Percentiles rank a stretch among this genome's conserved stretches.
phyloP scores from a whole-genome alignment of 371 early-diverging fungal species.

The Globomyces sp. region DNA sequence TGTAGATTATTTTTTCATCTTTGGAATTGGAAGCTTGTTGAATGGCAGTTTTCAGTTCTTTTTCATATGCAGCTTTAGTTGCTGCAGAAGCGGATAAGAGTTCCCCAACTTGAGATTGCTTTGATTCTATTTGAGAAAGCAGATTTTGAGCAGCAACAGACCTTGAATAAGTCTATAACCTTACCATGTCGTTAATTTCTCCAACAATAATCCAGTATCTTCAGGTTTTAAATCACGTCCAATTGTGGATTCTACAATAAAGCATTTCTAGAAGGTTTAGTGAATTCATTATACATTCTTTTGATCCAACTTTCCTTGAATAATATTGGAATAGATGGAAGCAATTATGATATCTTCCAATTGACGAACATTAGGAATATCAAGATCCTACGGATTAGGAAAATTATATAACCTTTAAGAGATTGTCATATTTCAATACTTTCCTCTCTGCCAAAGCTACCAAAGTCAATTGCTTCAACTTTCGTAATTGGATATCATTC shows the following conservation, averaged over 20 bases:
- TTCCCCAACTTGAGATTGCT: not conserved
- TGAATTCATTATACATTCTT: slow-evolving; percentile 28
- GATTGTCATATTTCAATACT: slow-evolving; percentile 52
- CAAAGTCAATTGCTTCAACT: slow-evolving; percentile 74
- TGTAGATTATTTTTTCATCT: not conserved
- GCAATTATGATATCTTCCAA: slow-evolving; percentile 86
- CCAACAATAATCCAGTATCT: slow-evolving; percentile 57
- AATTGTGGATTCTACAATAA: slow-evolving; percentile 79
- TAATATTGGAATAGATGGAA: slow-evolving; percentile 73
- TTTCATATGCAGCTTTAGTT: not conserved
- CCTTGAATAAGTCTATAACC: not conserved
- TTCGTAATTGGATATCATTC: slow-evolving; percentile 60
- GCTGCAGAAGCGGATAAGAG: not conserved
- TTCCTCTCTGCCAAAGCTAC: slow-evolving; percentile 65
- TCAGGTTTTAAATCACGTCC: slow-evolving; percentile 76
- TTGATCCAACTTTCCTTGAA: slow-evolving; percentile 81
- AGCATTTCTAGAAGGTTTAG: slow-evolving; percentile 39
- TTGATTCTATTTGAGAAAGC: not conserved
- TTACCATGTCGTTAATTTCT: slow-evolving; percentile 61
- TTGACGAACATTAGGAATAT: slow-evolving; percentile 72
- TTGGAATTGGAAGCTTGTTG: not conserved
- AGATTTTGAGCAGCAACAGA: not conserved
- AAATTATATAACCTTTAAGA: slow-evolving; percentile 35
- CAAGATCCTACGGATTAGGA: slow-evolving; percentile 43
- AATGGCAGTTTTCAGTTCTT: slow-evolving; percentile 14